These are phyloP conservation scores for Yamadazyma paraphyllophila DNA, from an alignment of 805 yeast genomes.

Conservation along the genomic window DNA sequence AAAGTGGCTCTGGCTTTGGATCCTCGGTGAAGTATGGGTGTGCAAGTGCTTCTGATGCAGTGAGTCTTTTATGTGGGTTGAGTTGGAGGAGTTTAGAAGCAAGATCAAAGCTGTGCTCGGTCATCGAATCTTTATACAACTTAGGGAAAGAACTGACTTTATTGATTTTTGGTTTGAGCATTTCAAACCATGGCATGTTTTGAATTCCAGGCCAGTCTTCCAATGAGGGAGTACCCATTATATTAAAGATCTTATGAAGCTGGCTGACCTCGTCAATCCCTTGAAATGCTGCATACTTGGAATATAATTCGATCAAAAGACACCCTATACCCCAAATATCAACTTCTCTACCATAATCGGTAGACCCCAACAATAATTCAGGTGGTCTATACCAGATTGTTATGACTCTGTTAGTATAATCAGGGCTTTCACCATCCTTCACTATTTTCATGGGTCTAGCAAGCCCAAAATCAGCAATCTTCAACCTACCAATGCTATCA, in stretches of 20 bases:
- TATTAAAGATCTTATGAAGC: constrained; percentile 66
- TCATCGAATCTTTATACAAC: constrained; percentile 41
- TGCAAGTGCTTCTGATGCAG: constrained; percentile 66
- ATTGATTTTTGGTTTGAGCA: constrained; percentile 60
- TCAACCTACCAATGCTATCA: constrained; percentile 58
- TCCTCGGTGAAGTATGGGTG: constrained; percentile 67
- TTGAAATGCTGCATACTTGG: constrained; percentile 73
- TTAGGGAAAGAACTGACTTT: constrained; percentile 27
- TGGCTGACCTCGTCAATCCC: constrained; percentile 87
- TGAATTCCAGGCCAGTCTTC: constrained; percentile 77
- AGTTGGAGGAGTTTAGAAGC: constrained; percentile 61
- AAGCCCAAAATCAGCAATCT: constrained; percentile 80
- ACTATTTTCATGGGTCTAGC: constrained; percentile 71
- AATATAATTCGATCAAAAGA: constrained; percentile 76
- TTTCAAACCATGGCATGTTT: constrained; percentile 88
- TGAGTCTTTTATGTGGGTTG: constrained; percentile 66
- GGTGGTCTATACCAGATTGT: constrained; percentile 98
- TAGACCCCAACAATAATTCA: constrained; percentile 84
- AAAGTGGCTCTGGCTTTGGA: constrained; percentile 62
- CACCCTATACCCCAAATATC: constrained; percentile 99
- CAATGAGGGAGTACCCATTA: constrained; percentile 83
- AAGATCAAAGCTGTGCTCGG: constrained; percentile 57
- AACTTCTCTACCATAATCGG: constrained; percentile 85
- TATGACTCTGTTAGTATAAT: constrained; percentile 92
- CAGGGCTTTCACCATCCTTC: constrained; percentile 54